Conservation (phyloP, 2,329 filamentous ascomycete genomes). For the Chaetomiaceae sp. region DNA sequence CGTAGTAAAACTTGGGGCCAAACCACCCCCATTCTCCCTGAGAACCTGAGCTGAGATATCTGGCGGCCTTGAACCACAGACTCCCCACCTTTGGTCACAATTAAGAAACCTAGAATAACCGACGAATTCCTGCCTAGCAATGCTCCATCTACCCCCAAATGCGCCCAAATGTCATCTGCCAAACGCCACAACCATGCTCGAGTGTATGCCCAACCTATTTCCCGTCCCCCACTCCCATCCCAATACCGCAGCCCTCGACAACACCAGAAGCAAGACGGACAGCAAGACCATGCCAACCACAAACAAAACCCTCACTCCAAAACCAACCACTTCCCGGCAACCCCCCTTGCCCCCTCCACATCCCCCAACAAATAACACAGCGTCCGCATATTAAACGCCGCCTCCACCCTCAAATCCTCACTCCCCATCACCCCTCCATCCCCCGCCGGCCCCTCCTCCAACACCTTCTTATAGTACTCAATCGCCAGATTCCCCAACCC, state of each 20-base stretch:
- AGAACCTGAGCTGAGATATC: too few relatives aligned
- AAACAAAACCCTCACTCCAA: slow-evolving; percentile 16
- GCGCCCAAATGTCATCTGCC: too few relatives aligned
- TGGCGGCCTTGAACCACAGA: too few relatives aligned
- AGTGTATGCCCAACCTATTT: neutral
- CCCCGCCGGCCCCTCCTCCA: slow-evolving; percentile 35
- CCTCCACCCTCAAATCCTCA: slow-evolving; percentile 63
- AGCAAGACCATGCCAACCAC: neutral
- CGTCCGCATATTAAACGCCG: slow-evolving; percentile 68
- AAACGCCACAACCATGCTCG: neutral
- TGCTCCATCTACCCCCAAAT: too few relatives aligned
- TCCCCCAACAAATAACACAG: slow-evolving; percentile 65
- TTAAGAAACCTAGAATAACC: too few relatives aligned
- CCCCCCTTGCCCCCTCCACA: slow-evolving; percentile 50
- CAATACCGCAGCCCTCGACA: neutral
- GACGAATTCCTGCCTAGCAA: too few relatives aligned
- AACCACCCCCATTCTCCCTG: too few relatives aligned
- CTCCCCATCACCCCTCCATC: slow-evolving; percentile 23
- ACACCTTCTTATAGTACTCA: slow-evolving; percentile 58
- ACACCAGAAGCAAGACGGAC: neutral
- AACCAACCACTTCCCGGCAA: slow-evolving; percentile 59
- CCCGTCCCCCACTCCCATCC: neutral
- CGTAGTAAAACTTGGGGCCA: too few relatives aligned
- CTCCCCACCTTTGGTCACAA: too few relatives aligned
- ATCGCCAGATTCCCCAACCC: slow-evolving; percentile 69